A percentile compares a stretch with the other conserved stretches of the same genome.
Evolutionary conservation across 192 early-diverging fungal genomes (phyloP).

Genomic region (Backusella parvicylindrica): DNA sequence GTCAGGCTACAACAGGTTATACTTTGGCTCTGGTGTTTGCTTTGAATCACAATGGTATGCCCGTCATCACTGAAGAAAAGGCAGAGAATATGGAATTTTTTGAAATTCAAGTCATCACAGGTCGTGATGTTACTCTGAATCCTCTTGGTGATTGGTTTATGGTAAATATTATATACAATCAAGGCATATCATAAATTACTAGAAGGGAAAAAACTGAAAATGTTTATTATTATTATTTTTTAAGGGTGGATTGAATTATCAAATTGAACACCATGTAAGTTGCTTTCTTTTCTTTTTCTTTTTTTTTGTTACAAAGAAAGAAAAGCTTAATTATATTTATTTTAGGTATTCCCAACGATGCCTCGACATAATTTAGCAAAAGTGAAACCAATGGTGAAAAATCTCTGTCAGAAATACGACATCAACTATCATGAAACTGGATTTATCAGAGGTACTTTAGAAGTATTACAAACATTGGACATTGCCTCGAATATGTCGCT

Average conservation of each 20-base stretch:
- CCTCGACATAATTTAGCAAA: conserved; percentile 69
- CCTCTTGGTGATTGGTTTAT: conserved; percentile 77
- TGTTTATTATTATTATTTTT: background rate
- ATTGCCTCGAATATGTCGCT: conserved; percentile 21
- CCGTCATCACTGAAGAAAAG: conserved; percentile 62
- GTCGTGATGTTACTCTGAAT: conserved; percentile 63
- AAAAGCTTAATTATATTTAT: background rate
- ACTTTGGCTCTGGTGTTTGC: conserved; percentile 73
- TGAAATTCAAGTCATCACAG: conserved; percentile 70
- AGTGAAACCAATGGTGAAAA: conserved; percentile 58
- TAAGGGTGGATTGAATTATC: conserved; percentile 73
- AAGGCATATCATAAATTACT: background rate
- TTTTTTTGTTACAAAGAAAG: background rate
- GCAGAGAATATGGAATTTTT: conserved; percentile 69
- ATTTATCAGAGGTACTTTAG: conserved; percentile 21
- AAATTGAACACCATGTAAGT: conserved; percentile 80
- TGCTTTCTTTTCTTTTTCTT: background rate
- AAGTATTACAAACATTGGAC: conserved; percentile 29
- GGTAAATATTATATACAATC: background rate
- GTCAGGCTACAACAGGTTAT: conserved; percentile 69
- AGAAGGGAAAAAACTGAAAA: background rate
- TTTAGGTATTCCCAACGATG: conserved; percentile 69
- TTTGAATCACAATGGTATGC: conserved; percentile 85
- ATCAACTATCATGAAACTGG: conserved; percentile 8
- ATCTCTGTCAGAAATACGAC: conserved; percentile 43